Percentiles rank a stretch among this genome's conserved stretches.
phyloP scores from a whole-genome alignment of 441 rosid species.

The Codiaeum variegatum region DNA sequence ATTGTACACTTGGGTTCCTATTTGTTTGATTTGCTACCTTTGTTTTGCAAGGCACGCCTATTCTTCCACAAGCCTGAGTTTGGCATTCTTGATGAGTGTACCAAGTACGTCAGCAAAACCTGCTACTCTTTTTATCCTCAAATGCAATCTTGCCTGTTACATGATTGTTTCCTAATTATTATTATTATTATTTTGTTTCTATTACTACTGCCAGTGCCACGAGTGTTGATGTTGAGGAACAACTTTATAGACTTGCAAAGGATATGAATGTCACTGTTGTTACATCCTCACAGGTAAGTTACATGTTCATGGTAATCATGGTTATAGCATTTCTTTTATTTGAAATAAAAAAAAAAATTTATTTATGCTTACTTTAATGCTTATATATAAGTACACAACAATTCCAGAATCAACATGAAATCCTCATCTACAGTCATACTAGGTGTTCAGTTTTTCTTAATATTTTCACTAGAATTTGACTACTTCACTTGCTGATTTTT shows the following conservation, averaged over 20 bases:
- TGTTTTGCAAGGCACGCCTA: constrained; percentile 70
- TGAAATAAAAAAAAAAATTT: neutral
- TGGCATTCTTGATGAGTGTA: constrained; percentile 98
- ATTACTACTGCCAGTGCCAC: constrained; percentile 59
- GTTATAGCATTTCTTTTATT: neutral
- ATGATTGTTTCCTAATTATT: neutral
- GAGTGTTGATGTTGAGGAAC: constrained; percentile 98
- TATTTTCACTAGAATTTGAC: neutral
- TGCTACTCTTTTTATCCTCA: neutral
- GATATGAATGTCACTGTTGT: constrained; percentile 89
- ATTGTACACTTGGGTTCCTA: constrained; percentile 10
- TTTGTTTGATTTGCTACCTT: constrained; percentile 20
- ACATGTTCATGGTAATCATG: neutral
- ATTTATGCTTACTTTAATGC: neutral
- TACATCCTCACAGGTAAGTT: constrained; percentile 91
- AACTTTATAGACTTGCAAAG: constrained; percentile 80
- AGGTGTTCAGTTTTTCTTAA: neutral
- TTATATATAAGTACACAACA: neutral
- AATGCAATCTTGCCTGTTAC: neutral
- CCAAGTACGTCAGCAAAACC: constrained; percentile 59
- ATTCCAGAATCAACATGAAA: neutral
- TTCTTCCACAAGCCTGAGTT: constrained; percentile 94
- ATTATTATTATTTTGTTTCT: constrained; percentile 1
- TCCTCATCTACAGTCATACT: neutral
- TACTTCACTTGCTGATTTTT: neutral